These are phyloP conservation scores for Yamadazyma oceani DNA, from an alignment of 1,139 yeast genomes.

Conservation along the genomic window DNA sequence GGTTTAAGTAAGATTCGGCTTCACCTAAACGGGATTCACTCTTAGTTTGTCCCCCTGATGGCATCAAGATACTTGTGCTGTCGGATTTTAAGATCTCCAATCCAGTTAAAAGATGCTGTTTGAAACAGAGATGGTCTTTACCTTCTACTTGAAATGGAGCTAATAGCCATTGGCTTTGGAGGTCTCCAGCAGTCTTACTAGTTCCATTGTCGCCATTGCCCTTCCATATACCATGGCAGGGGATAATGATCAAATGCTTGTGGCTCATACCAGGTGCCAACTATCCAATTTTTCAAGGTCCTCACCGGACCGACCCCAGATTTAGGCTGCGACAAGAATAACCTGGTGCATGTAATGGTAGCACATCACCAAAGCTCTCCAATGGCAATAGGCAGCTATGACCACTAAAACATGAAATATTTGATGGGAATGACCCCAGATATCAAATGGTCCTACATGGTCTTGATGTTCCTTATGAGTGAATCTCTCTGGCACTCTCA, in stretches of 20 bases:
- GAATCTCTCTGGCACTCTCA: slow-evolving; percentile 73
- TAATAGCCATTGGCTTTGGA: slow-evolving; percentile 57
- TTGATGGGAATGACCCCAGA: slow-evolving; percentile 85
- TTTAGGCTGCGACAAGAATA: slow-evolving; percentile 4
- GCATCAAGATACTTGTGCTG: slow-evolving; percentile 38
- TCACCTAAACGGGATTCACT: slow-evolving; percentile 57
- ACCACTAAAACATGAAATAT: slow-evolving; percentile 83
- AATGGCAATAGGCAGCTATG: slow-evolving; percentile 76
- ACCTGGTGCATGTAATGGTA: slow-evolving; percentile 50
- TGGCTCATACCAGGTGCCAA: slow-evolving; percentile 1
- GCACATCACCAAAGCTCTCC: slow-evolving; percentile 61
- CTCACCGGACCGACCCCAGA: too few species aligned
- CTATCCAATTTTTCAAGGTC: too few species aligned
- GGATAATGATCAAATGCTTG: slow-evolving; percentile 50
- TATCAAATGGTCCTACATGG: slow-evolving; percentile 50
- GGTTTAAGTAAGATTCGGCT: slow-evolving; percentile 54
- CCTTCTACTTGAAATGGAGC: slow-evolving; percentile 72
- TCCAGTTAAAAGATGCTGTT: slow-evolving; percentile 56
- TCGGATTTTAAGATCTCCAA: slow-evolving; percentile 30
- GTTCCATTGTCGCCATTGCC: slow-evolving; percentile 34
- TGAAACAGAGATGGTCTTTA: slow-evolving; percentile 62
- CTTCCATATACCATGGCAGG: slow-evolving; percentile 72
- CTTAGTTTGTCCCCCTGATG: slow-evolving; percentile 79
- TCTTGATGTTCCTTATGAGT: slow-evolving; percentile 52
- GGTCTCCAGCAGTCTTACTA: slow-evolving; percentile 12